Base-by-base conservation (phyloP, 75 land plant genomes). In the Isoetes taiwanensis region DNA sequence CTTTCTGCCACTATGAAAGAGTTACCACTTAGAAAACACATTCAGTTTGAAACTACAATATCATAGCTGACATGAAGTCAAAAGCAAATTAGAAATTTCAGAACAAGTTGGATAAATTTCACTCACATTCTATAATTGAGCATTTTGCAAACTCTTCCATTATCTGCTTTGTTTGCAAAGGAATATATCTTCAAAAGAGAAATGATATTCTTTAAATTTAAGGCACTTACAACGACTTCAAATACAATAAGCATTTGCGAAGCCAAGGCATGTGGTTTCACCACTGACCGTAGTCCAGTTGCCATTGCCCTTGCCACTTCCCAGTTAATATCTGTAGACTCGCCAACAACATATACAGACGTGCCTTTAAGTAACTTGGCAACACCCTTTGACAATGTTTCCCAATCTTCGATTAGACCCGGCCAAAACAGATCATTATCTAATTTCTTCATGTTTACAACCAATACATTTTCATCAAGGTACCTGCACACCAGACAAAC, bases 351-450 rank as follows among this genome's bases (percentile, higher is more conserved):
- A 58, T 74, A 91, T n/a, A 91, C 72, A 4, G 97, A 78, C 12
- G 87, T 72, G 32, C 93, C 97, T 65, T 91, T 83, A 3, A 91
- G 62, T 19, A 83, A 59, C 30, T 69, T 72, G 54, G 65, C 19
- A 41, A 84, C 75, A 40, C 85, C 97, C 34, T 33, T 58, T 32
- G 76, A 30, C 8, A 91, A 61, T 28, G 85, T 78, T 26, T 70
- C 73, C 97, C 94, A 91, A 3, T 82, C 75, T 59, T 91, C 94
- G 32, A 71, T 46, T 55, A 91, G 65, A 54, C 77, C 94, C n/a
- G 97, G 97, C 97, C 97, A 91, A 60, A 66, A 66, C 52, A 80
- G 46, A 14, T 86, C 85, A 4, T 52, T 62, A 41, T 91, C 79
- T 24, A 57, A 62, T 72, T 91, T 91, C 57, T 83, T 83, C 62